Base-by-base conservation (phyloP, 2,329 filamentous ascomycete species). In the Fusarium albosuccineum region DNA sequence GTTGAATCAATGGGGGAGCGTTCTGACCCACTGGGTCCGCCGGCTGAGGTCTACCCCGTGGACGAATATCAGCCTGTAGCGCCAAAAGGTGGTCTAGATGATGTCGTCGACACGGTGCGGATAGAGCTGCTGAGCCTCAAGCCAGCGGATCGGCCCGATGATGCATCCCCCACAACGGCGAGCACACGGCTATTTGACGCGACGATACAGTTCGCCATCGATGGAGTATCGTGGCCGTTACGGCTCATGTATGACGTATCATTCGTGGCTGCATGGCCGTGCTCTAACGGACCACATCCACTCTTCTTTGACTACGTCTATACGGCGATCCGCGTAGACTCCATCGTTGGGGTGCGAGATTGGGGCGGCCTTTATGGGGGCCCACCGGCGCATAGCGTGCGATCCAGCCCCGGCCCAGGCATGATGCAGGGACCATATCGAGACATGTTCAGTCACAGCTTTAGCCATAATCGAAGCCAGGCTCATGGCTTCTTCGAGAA, bases 221-320 rank as follows among this genome's bases (percentile, higher is more conserved):
- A 88, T 46, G 87, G 87, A 4, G 81, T 84, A 33, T 89, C 87
- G 8, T 91, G 87, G 87, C 88, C 88, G 16, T 78, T 91, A 65
- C 81, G 85, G 9, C 82, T 92, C 46, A 83, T 82, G 54, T 90
- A 87, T 72, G 87, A 91, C 70, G 88, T 91, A 9, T 85, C 82
- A n/a, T 91, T 91, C 73, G 81, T 91, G 51, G 82, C 81, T n/a
- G 87, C 88, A 2, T 90, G 86, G 82, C 88, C 89, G 7, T 92
- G 89, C 75, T 82, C 82, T 0, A 82, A 83, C 27, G 88, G 88
- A 0, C 89, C 89, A 11, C 89, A 91, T 75, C 88, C 90, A 7
- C 82, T 93, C 6, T 93, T 92, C 77, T 91, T 89, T 74, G 91
- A 92, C 75, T 93, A 92, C 73, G 79, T 82, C 5, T 89, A 88